Conservation (phyloP, 352 stramenopile genomes). For the Elongisporangium anandrum region DNA sequence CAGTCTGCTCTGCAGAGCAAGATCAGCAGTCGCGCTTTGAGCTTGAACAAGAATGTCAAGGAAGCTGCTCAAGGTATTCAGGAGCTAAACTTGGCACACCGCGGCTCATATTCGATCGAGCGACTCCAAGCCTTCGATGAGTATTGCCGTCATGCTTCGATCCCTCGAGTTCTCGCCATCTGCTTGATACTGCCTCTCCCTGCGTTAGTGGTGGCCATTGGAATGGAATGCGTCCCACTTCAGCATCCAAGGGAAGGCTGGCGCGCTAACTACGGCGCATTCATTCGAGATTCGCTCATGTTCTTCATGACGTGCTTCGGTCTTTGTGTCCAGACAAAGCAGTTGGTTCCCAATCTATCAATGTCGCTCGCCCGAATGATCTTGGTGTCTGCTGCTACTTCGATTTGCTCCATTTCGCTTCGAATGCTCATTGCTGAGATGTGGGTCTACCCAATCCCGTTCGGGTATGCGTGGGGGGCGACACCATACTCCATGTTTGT, state of each 20-base stretch:
- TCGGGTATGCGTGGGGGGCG: no score
- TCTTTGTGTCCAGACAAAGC: not conserved
- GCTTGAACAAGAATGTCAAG: no score
- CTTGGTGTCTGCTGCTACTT: no score
- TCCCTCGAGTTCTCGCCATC: not conserved
- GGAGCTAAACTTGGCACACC: not conserved
- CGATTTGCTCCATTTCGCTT: no score
- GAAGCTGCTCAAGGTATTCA: no score
- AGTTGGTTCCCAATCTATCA: slow-evolving; percentile 6
- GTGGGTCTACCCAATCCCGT: no score
- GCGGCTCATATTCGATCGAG: slow-evolving; percentile 4
- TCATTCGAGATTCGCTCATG: slow-evolving; percentile 12
- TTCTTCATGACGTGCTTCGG: slow-evolving; percentile 7
- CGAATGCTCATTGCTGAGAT: no score
- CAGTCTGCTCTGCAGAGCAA: no score
- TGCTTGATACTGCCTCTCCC: not conserved
- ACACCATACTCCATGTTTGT: no score
- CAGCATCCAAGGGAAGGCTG: slow-evolving; percentile 7
- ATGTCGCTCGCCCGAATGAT: slow-evolving; percentile 5
- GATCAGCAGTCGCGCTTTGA: no score
- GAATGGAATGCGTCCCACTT: slow-evolving; percentile 1
- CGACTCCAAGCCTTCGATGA: slow-evolving; percentile 3
- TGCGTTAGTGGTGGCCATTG: not conserved
- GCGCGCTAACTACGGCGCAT: slow-evolving; percentile 20
- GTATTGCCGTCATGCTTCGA: slow-evolving; percentile 1